Conservation (phyloP, 1,139 yeast genomes). For the Kodamaea ohmeri region DNA sequence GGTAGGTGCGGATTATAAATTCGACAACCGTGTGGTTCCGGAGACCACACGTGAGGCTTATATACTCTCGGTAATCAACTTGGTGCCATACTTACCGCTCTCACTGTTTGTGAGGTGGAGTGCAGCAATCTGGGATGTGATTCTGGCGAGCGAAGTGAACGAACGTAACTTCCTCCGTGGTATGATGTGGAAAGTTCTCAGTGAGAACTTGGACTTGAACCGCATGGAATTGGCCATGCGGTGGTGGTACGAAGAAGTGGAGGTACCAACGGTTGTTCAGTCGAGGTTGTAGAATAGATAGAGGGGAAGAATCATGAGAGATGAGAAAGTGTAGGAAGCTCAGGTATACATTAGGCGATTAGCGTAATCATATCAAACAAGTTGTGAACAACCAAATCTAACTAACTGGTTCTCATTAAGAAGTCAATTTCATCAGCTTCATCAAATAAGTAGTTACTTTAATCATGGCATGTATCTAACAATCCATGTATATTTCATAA, state of each 20-base stretch:
- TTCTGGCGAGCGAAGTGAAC: slow-evolving; percentile 31
- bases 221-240: slow-evolving; percentile 59
- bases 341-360: too few relatives aligned
- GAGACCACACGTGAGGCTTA: slow-evolving; percentile 54
- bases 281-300: slow-evolving; percentile 1
- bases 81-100: slow-evolving; percentile 55
- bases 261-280: slow-evolving; percentile 14
- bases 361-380: too few relatives aligned
- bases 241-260: slow-evolving; percentile 57
- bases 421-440: too few relatives aligned
- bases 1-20: slow-evolving; percentile 20
- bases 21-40: slow-evolving; percentile 27
- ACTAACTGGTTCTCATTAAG: too few relatives aligned
- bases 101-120: slow-evolving; percentile 48
- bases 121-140: slow-evolving; percentile 40
- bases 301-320: neutral
- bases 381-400: too few relatives aligned
- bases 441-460: too few relatives aligned
- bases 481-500: too few relatives aligned
- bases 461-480: too few relatives aligned
- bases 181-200: slow-evolving; percentile 40
- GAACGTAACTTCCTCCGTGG: slow-evolving; percentile 30
- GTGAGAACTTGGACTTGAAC: slow-evolving; percentile 54
- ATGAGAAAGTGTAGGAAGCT: too few relatives aligned
- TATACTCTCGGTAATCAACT: slow-evolving; percentile 45